phyloP scores from a whole-genome alignment of 202 grass and related monocot species.

The Zizania palustris region DNA sequence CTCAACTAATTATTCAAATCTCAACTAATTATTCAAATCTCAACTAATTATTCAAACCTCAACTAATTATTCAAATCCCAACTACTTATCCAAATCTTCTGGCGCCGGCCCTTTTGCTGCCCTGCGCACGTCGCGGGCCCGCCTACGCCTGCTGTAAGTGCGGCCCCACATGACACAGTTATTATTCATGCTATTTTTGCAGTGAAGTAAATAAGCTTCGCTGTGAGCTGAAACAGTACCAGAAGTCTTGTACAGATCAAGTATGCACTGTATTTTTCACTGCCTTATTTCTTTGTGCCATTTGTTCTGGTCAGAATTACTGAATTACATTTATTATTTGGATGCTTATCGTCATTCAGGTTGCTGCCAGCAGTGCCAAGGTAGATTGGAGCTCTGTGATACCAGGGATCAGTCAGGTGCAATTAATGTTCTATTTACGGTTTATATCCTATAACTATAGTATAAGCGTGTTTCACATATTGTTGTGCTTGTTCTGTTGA shows the following conservation, averaged over 20 bases:
- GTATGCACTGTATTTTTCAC: slow-evolving; percentile 31
- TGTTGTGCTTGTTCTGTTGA: slow-evolving; percentile 31
- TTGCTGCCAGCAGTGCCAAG: slow-evolving; percentile 23
- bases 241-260: slow-evolving; percentile 39
- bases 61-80: no score
- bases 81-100: no score
- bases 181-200: slow-evolving; percentile 34
- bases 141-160: no score
- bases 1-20: no score
- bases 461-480: slow-evolving; percentile 28
- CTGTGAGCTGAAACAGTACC: slow-evolving; percentile 58
- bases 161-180: no score
- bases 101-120: no score
- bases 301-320: slow-evolving; percentile 20
- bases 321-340: neutral
- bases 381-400: slow-evolving; percentile 19
- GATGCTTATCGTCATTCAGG: slow-evolving; percentile 48
- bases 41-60: no score
- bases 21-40: no score
- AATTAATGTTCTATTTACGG: slow-evolving; percentile 32
- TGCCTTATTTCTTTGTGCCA: slow-evolving; percentile 3
- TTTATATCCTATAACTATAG: neutral
- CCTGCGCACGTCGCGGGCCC: no score
- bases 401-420: slow-evolving; percentile 18
- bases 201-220: slow-evolving; percentile 69